A percentile compares a stretch with the other conserved stretches of the same genome.
Evolutionary conservation across 192 early-diverging fungal species (phyloP).

Genomic region (Rhizophagus clarus): DNA sequence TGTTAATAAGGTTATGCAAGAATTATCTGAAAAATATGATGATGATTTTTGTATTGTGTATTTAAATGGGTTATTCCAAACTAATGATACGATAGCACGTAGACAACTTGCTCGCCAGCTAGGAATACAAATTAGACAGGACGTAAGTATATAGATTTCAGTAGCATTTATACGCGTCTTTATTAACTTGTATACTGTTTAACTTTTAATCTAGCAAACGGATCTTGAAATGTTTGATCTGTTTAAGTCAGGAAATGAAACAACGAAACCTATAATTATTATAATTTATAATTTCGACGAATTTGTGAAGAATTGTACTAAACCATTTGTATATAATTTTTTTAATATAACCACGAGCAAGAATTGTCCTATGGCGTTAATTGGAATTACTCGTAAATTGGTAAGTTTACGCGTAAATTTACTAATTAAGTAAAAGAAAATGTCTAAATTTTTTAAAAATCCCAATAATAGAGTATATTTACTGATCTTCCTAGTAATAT

Average conservation of each 20-base stretch:
- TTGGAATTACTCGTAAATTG: slow-evolving; percentile 81
- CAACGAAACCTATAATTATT: slow-evolving; percentile 75
- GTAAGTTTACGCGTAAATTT: slow-evolving; percentile 34
- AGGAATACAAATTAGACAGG: slow-evolving; percentile 40
- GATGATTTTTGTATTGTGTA: slow-evolving; percentile 65
- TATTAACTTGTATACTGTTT: slow-evolving; percentile 31
- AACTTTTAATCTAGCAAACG: slow-evolving; percentile 74
- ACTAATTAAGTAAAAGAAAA: background rate
- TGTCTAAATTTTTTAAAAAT: background rate
- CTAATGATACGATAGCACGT: slow-evolving; percentile 78
- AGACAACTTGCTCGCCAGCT: slow-evolving; percentile 85
- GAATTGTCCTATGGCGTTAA: slow-evolving; percentile 81
- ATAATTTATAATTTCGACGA: slow-evolving; percentile 93
- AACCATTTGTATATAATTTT: slow-evolving; percentile 90
- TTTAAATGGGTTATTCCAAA: slow-evolving; percentile 80
- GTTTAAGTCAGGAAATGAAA: slow-evolving; percentile 57
- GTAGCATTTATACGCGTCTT: slow-evolving; percentile 31
- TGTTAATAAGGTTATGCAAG: slow-evolving; percentile 45
- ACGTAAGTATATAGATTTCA: background rate
- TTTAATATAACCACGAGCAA: slow-evolving; percentile 88
- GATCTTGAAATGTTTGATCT: slow-evolving; percentile 65
- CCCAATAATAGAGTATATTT: slow-evolving; percentile 66
- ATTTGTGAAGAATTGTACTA: slow-evolving; percentile 90
- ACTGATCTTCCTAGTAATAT: slow-evolving; percentile 92
- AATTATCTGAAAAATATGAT: slow-evolving; percentile 36